Evolutionary conservation across 306 rosid species (phyloP).

Genomic region (Castanopsis chinensis): DNA sequence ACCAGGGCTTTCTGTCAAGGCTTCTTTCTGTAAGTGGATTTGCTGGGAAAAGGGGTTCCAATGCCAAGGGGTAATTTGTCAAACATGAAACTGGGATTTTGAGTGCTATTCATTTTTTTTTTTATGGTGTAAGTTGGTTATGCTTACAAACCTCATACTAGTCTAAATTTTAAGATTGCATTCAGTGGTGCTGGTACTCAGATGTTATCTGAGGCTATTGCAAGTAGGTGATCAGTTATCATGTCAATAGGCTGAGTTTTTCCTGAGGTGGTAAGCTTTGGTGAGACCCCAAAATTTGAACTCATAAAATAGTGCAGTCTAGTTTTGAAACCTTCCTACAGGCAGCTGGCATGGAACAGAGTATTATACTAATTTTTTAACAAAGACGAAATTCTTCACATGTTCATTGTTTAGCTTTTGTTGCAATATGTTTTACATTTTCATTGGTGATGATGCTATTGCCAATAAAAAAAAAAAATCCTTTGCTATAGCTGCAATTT

Average conservation of each 20-base stretch:
- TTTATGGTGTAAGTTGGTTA: neutral
- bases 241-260: neutral
- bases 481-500: neutral
- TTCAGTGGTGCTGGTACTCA: neutral
- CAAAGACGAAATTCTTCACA: neutral
- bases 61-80: neutral
- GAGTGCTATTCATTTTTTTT: neutral
- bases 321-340: neutral
- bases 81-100: neutral
- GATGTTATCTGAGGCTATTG: neutral
- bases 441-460: neutral
- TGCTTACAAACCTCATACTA: neutral
- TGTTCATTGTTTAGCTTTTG: neutral
- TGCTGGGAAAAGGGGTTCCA: conserved; percentile 22
- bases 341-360: neutral
- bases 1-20: conserved; percentile 67
- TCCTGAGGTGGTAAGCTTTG: neutral
- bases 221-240: neutral
- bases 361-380: neutral
- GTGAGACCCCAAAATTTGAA: neutral
- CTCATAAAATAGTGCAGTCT: neutral
- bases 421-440: neutral
- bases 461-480: neutral
- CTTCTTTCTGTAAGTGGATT: conserved; percentile 82
- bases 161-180: neutral